Evolutionary conservation across 2,329 filamentous ascomycete genomes (phyloP), one percentile per base, ranked within the genome.

Genomic region (Tolypocladium inflatum): DNA sequence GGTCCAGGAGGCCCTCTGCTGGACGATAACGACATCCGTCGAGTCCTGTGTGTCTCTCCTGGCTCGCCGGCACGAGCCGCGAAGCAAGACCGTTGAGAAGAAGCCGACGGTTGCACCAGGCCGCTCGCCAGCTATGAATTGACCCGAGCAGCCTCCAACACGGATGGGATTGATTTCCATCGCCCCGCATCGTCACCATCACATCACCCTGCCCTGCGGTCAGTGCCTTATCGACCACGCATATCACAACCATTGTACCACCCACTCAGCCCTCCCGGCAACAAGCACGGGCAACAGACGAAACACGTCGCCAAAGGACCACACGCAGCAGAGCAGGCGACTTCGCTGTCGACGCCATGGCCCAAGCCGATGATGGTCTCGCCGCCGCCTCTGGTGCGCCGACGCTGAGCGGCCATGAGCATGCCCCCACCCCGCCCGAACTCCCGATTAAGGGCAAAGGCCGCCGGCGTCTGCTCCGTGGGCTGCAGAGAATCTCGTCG

Each of bases 401-500:
- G 55, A 73, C 72, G 3, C 63, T 65, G 57, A 63, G 61, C 56
- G 60, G 59, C 61, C 62, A 63, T 55, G 48, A 52, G 48, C 19
- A 35, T 52, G 30, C 48, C 48, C 30, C 57, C 58, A 63, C 64
- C 54, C 62, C 63, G 50, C 63, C 67, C 62, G 69, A 70, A 38
- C 59, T 65, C 57, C 63, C 67, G 54, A 52, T 62, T 33, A 90
- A 87, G 72, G 77, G 82, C 58, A 91, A 86, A 70, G 82, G 84
- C 56, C 83, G 88, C 53, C 84, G 86, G 65, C 84, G 86, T 59
- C 73, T 96, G 39, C 76, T 95, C 21, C 85, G 86, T 62, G 84
- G 86, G 38, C 80, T 96, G 54, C 87, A 93, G 61, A 86, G 90
- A 59, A 93, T 95, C 67, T 87, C 89, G 13, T 96, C 91, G 0